These are phyloP conservation scores for Malassezia yamatoensis DNA, from an alignment of 1,284 basidiomycete genomes.

Conservation along the genomic window DNA sequence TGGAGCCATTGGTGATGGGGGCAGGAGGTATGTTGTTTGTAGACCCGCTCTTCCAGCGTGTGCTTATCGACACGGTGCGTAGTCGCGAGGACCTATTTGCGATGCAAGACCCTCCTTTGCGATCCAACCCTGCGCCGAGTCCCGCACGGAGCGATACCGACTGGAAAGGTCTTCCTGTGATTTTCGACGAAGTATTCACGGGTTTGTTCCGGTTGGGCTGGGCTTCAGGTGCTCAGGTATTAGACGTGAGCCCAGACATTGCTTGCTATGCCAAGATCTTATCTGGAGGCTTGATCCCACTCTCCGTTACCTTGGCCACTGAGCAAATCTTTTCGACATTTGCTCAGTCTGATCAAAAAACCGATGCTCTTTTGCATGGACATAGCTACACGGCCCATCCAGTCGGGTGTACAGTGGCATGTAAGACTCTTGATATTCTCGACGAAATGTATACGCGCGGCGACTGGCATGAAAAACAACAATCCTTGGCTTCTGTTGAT, in stretches of 20 bases:
- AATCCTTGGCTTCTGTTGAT: constrained; percentile 59
- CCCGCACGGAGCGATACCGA: constrained; percentile 21
- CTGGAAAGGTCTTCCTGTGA: constrained; percentile 73
- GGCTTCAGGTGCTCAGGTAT: constrained; percentile 23
- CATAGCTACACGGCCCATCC: constrained; percentile 63
- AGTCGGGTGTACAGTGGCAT: constrained; percentile 75
- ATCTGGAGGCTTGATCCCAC: constrained; percentile 81
- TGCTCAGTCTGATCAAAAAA: constrained; percentile 60
- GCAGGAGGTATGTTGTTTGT: constrained; percentile 97
- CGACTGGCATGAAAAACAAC: constrained; percentile 56
- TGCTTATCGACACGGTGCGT: constrained; percentile 72
- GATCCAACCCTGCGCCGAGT: not conserved
- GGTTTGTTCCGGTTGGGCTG: constrained; percentile 75
- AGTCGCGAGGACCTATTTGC: constrained; percentile 51
- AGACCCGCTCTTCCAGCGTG: constrained; percentile 86
- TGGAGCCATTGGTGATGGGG: constrained; percentile 88
- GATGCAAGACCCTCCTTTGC: constrained; percentile 30
- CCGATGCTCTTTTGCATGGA: constrained; percentile 78
- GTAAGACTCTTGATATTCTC: constrained; percentile 64
- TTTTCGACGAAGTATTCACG: constrained; percentile 93
- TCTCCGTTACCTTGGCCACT: constrained; percentile 65
- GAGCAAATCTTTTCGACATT: constrained; percentile 72
- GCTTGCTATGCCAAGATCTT: constrained; percentile 86
- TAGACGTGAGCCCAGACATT: constrained; percentile 54
- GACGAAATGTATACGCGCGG: constrained; percentile 51